Evolutionary conservation across 2,329 filamentous ascomycete species (phyloP).

Genomic region (Aspergillus sp.): DNA sequence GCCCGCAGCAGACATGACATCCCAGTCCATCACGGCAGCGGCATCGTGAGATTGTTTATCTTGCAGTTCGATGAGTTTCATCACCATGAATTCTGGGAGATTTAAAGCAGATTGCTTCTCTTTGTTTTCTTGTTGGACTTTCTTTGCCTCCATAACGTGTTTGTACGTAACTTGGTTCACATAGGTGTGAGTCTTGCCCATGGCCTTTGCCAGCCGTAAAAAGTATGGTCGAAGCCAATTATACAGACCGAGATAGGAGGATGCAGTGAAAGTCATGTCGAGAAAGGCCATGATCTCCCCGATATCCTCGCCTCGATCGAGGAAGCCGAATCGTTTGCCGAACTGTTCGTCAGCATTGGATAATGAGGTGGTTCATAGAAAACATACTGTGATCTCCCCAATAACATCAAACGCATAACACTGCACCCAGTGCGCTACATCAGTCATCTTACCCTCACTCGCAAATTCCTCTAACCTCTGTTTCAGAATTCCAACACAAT

Average conservation of each 20-base stretch:
- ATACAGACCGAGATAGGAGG: no score
- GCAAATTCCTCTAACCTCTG: constrained; percentile 2
- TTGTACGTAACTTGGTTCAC: not conserved
- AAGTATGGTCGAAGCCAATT: no score
- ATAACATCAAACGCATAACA: constrained; percentile 17
- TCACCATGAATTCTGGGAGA: not conserved
- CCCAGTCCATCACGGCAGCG: no score
- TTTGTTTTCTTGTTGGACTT: not conserved
- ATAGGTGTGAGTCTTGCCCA: not conserved
- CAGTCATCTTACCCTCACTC: not conserved
- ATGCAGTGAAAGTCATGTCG: not conserved
- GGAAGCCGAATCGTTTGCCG: not conserved
- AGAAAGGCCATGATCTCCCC: constrained; percentile 1
- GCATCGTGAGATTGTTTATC: not conserved
- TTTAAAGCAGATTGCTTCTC: not conserved
- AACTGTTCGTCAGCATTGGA: no score
- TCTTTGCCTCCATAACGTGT: not conserved
- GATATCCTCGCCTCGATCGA: constrained; percentile 1
- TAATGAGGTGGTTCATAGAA: no score
- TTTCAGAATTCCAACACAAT: constrained; percentile 5
- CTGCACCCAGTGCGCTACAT: constrained; percentile 22
- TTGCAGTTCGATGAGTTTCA: not conserved
- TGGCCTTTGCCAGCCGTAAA: no score
- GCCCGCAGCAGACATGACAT: not conserved
- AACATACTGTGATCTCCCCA: constrained; percentile 8